Evolutionary conservation across 805 yeast species (phyloP).

Genomic region (Kregervanrija pseudodelftensis): DNA sequence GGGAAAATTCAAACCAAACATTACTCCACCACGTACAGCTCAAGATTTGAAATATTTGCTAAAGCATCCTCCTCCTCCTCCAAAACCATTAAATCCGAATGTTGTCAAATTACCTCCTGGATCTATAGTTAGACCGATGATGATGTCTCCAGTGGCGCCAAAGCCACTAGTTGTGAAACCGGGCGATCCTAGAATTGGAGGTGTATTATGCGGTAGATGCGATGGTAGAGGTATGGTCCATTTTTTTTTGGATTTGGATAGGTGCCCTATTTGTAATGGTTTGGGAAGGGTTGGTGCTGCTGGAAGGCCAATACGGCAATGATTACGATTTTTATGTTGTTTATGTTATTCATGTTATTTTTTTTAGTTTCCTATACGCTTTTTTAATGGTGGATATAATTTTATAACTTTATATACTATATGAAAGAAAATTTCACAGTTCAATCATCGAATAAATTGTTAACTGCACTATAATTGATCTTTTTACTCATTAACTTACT

Average conservation of each 20-base stretch:
- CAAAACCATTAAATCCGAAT: constrained; percentile 18
- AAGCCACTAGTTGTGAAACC: constrained; percentile 47
- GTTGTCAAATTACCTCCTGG: constrained; percentile 23
- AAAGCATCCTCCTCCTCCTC: constrained; percentile 9
- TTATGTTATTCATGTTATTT: not conserved
- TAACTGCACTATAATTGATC: constrained; percentile 81
- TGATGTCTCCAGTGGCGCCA: not conserved
- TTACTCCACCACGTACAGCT: constrained; percentile 14
- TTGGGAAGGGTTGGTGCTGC: constrained; percentile 43
- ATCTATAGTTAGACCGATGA: constrained; percentile 2
- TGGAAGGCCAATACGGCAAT: constrained; percentile 9
- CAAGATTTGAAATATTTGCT: constrained; percentile 8
- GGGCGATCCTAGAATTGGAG: constrained; percentile 77
- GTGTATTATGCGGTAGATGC: constrained; percentile 65
- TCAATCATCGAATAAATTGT: constrained; percentile 36
- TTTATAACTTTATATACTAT: not conserved
- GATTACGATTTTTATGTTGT: not conserved
- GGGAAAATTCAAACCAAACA: constrained; percentile 38
- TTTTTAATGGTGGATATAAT: not conserved
- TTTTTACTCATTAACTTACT: constrained; percentile 78
- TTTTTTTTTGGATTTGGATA: constrained; percentile 52
- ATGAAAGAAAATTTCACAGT: not conserved
- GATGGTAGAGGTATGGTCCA: constrained; percentile 53
- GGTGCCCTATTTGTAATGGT: constrained; percentile 61
- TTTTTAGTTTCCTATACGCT: not conserved